phyloP scores from a whole-genome alignment of 495 filamentous ascomycete genomes.

The Penicillium angulare region DNA sequence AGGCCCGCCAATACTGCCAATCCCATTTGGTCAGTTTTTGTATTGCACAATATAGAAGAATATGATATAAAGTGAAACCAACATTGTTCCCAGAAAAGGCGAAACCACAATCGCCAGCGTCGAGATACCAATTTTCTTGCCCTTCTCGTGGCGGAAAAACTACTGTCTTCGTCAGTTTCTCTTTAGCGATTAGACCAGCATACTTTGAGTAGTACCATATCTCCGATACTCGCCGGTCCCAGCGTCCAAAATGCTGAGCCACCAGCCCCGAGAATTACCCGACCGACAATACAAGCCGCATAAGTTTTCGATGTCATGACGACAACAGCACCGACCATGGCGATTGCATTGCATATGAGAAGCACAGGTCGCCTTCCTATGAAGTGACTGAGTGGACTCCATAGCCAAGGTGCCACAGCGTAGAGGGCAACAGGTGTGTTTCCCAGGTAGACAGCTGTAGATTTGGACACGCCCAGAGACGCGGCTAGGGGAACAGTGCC shows the following conservation, averaged over 20 bases:
- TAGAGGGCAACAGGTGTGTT: constrained; percentile 4
- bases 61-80: background rate
- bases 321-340: background rate
- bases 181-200: too few species aligned
- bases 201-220: too few species aligned
- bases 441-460: constrained; percentile 1
- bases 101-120: constrained; percentile 3
- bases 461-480: constrained; percentile 1
- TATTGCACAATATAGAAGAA: background rate
- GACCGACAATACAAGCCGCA: constrained; percentile 2
- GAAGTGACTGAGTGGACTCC: constrained; percentile 4
- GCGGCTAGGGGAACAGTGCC: constrained; percentile 1
- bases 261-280: constrained; percentile 2
- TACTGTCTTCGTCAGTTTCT: constrained; percentile 1
- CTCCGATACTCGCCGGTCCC: constrained; percentile 2
- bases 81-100: constrained; percentile 5
- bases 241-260: constrained; percentile 3
- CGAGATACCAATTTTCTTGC: constrained; percentile 5
- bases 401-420: constrained; percentile 2
- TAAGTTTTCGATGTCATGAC: constrained; percentile 3
- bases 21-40: background rate
- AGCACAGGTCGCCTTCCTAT: constrained; percentile 1
- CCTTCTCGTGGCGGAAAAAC: constrained; percentile 6
- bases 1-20: constrained; percentile 2
- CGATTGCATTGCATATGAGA: background rate